These are phyloP conservation scores for Gossypium gossypioides DNA, from an alignment of 441 rosid genomes.

Conservation along the genomic window DNA sequence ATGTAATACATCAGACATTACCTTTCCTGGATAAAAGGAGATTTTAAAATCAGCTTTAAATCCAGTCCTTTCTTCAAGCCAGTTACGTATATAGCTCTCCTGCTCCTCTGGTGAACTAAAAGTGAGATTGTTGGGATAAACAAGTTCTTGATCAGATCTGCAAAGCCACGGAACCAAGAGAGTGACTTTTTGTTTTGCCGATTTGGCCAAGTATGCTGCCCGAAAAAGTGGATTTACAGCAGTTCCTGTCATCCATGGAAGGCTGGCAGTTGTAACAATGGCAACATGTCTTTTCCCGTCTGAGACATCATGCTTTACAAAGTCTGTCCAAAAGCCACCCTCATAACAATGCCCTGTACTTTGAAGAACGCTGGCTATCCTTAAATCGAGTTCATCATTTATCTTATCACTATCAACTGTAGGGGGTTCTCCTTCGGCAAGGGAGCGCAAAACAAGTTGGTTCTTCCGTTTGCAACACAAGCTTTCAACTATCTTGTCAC, in stretches of 20 bases:
- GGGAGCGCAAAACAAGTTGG: conserved; percentile 44
- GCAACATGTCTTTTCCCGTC: conserved; percentile 78
- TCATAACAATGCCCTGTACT: conserved; percentile 92
- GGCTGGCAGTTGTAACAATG: conserved; percentile 93
- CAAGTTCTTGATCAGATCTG: conserved; percentile 84
- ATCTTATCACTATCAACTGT: conserved; percentile 43
- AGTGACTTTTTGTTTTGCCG: conserved; percentile 76
- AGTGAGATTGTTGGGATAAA: conserved; percentile 72
- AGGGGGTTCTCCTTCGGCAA: conserved; percentile 53
- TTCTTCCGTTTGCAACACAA: conserved; percentile 76
- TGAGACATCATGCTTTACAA: conserved; percentile 36
- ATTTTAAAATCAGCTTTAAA: conserved; percentile 81
- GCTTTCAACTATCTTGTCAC: conserved; percentile 76
- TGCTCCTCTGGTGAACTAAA: conserved; percentile 92
- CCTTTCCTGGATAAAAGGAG: conserved; percentile 97
- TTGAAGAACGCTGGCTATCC: conserved; percentile 85
- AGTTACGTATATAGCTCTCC: conserved; percentile 75
- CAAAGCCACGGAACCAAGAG: conserved; percentile 96
- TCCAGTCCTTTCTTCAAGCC: conserved; percentile 93
- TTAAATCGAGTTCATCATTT: conserved; percentile 60
- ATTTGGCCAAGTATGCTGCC: conserved; percentile 81
- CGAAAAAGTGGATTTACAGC: conserved; percentile 95
- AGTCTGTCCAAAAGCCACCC: conserved; percentile 80
- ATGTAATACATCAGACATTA: conserved; percentile 20
- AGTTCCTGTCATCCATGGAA: conserved; percentile 99